These are phyloP conservation scores for Lipomyces chichibuensis DNA, from an alignment of 805 yeast genomes.

Conservation along the genomic window DNA sequence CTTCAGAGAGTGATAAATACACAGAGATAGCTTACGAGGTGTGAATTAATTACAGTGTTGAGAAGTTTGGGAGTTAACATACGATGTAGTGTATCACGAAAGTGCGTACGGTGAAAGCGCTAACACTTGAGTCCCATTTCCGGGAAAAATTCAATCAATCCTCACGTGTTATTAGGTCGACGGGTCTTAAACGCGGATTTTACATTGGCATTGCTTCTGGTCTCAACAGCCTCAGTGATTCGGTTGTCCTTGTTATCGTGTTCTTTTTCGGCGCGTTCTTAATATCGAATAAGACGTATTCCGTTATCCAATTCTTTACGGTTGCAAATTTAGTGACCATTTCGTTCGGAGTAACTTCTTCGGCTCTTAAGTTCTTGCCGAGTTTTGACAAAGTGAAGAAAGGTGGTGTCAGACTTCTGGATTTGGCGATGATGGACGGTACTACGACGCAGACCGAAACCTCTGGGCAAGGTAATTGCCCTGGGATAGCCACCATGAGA, in stretches of 20 bases:
- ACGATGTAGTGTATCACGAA: constrained; percentile 25
- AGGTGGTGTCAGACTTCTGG: constrained; percentile 36
- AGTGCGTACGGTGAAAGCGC: constrained; percentile 63
- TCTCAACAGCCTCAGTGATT: constrained; percentile 49
- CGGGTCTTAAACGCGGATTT: constrained; percentile 38
- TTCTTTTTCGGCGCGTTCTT: constrained; percentile 77
- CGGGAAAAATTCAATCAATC: constrained; percentile 42
- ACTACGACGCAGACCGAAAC: not conserved
- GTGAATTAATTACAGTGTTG: not conserved
- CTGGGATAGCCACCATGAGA: not conserved
- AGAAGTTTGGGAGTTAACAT: not conserved
- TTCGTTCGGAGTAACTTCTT: constrained; percentile 66
- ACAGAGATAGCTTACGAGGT: constrained; percentile 53
- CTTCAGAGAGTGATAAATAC: constrained; percentile 55
- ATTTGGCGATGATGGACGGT: constrained; percentile 22
- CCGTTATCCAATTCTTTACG: constrained; percentile 61
- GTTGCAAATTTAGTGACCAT: constrained; percentile 74
- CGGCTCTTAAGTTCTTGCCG: constrained; percentile 68
- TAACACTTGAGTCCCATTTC: constrained; percentile 59
- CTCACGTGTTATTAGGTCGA: constrained; percentile 13
- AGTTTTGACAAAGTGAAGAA: constrained; percentile 74
- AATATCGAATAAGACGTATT: constrained; percentile 62
- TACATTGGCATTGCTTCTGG: constrained; percentile 35
- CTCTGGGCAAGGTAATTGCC: not conserved
- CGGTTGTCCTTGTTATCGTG: constrained; percentile 63